A percentile compares a stretch with the other conserved stretches of the same genome.
phyloP scores from a whole-genome alignment of 305 asterid species.

The Fraxinus velutina region DNA sequence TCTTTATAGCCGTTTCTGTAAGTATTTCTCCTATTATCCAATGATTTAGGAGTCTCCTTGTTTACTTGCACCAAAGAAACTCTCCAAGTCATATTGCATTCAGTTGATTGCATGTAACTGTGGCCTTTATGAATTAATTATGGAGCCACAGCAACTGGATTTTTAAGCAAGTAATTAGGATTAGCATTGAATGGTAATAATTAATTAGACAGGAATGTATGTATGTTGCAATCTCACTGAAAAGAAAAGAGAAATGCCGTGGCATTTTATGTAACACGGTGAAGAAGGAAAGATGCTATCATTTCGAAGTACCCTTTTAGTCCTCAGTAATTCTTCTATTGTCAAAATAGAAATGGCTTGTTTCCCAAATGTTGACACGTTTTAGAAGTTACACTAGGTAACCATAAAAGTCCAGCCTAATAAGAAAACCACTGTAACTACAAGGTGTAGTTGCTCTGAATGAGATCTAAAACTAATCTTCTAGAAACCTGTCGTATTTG shows the following conservation, averaged over 20 bases:
- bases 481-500: not conserved
- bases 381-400: not conserved
- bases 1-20: conserved; percentile 95
- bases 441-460: not conserved
- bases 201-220: not conserved
- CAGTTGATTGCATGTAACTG: not conserved
- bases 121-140: not conserved
- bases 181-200: not conserved
- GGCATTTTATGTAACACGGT: not conserved
- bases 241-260: not conserved
- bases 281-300: not conserved
- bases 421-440: not conserved
- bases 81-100: not conserved
- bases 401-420: not conserved
- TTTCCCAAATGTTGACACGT: not conserved
- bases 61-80: not conserved
- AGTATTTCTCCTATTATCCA: conserved; percentile 36
- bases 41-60: not conserved
- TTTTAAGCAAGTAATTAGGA: not conserved
- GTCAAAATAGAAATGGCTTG: not conserved
- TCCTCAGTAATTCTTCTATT: not conserved
- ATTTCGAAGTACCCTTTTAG: not conserved
- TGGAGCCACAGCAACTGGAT: not conserved
- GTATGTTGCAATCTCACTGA: not conserved
- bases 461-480: not conserved